Evolutionary conservation across 352 stramenopile genomes (phyloP).

Genomic region (Phytophthora pseudosyringae): DNA sequence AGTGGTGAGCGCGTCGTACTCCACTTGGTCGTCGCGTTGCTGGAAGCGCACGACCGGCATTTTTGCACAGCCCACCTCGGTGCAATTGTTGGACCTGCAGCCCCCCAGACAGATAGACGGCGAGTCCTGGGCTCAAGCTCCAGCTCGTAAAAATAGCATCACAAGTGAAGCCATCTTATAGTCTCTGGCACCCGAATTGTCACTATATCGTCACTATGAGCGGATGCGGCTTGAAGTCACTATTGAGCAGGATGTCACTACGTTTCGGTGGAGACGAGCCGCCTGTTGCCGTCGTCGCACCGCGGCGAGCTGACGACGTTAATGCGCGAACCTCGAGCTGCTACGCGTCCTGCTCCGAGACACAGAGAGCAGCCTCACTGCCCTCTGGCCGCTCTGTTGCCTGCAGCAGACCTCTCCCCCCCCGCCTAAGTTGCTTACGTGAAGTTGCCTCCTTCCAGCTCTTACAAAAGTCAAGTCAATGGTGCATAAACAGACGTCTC

Average conservation of each 20-base stretch:
- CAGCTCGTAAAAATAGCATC: slow-evolving; percentile 32
- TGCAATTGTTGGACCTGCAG: neutral
- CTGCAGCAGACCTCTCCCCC: neutral
- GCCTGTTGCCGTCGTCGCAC: slow-evolving; percentile 2
- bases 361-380: neutral
- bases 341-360: slow-evolving; percentile 14
- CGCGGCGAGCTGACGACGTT: slow-evolving; percentile 10
- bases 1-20: slow-evolving; percentile 28
- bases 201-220: slow-evolving; percentile 2
- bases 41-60: slow-evolving; percentile 26
- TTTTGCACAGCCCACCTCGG: neutral
- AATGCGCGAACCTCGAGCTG: neutral
- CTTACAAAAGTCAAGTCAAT: slow-evolving; percentile 20
- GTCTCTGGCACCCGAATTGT: slow-evolving; percentile 4
- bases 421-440: neutral
- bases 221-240: neutral
- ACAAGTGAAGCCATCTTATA: slow-evolving; percentile 26
- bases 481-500: slow-evolving; percentile 6
- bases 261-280: slow-evolving; percentile 28
- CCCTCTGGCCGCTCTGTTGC: neutral
- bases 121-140: slow-evolving; percentile 6
- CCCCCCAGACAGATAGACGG: neutral
- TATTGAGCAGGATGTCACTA: slow-evolving; percentile 6
- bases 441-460: slow-evolving; percentile 9
- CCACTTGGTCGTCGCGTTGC: slow-evolving; percentile 2